phyloP scores from a whole-genome alignment of 148 eudicot species.

The Hydrangea macrophylla region DNA sequence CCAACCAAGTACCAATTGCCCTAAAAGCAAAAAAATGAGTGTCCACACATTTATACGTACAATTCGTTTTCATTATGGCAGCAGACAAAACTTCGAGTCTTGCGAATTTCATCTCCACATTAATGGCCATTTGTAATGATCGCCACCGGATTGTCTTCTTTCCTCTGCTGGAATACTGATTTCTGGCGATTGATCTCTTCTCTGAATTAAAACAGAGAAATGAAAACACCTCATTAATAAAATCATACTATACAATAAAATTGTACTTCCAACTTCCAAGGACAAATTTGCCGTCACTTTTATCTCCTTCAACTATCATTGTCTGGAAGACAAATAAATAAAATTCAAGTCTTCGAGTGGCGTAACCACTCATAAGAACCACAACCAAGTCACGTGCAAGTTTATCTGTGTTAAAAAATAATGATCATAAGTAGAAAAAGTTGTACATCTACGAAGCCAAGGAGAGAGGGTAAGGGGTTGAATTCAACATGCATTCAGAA shows the following conservation, averaged over 20 bases:
- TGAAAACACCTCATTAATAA: not conserved
- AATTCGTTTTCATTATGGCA: not conserved
- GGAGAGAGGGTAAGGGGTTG: not conserved
- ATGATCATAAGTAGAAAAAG: not conserved
- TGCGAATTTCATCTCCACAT: not conserved
- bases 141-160: conserved; percentile 23
- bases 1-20: not conserved
- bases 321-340: not conserved
- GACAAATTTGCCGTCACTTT: not conserved
- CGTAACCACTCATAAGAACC: too few relatives aligned
- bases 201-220: conserved; percentile 24
- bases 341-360: not conserved
- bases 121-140: conserved; percentile 24
- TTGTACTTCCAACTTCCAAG: not conserved
- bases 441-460: not conserved
- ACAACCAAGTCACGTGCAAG: not conserved
- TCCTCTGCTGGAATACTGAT: conserved; percentile 24
- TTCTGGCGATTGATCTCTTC: conserved; percentile 36
- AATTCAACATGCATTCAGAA: too few relatives aligned
- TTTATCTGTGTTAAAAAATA: not conserved
- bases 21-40: not conserved
- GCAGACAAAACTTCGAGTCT: not conserved
- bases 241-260: not conserved
- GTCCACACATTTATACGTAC: not conserved
- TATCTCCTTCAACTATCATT: not conserved